phyloP scores from a whole-genome alignment of 805 yeast species.

The Ogataea paraovalis region DNA sequence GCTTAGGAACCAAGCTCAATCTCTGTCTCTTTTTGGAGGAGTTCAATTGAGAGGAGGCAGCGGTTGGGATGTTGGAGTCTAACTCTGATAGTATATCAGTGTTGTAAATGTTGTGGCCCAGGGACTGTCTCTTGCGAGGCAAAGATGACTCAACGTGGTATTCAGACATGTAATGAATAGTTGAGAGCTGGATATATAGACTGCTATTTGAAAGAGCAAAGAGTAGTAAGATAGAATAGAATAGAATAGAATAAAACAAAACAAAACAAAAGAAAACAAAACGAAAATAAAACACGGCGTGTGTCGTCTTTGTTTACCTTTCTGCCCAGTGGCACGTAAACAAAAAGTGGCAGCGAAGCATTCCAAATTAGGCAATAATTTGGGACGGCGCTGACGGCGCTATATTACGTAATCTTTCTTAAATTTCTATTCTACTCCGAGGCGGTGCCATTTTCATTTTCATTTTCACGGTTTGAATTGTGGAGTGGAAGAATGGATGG shows the following conservation, averaged over 20 bases:
- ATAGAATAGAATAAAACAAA: not conserved
- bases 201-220: not conserved
- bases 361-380: not conserved
- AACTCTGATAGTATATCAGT: constrained; percentile 16
- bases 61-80: constrained; percentile 15
- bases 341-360: not conserved
- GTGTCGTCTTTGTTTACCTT: not conserved
- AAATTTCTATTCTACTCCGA: not conserved
- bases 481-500: not conserved
- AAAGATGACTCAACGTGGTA: constrained; percentile 17
- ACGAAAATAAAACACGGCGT: not conserved
- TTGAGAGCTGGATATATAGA: not conserved
- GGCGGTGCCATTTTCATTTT: not conserved
- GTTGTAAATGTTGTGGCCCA: constrained; percentile 12
- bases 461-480: not conserved
- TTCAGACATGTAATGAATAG: constrained; percentile 13
- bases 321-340: not conserved
- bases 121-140: constrained; percentile 21
- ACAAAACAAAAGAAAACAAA: too few species aligned
- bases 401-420: not conserved
- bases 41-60: constrained; percentile 1
- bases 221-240: not conserved
- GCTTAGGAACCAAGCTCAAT: constrained; percentile 27
- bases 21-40: constrained; percentile 24
- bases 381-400: not conserved